phyloP scores from a whole-genome alignment of 257 asterid genomes.

The Gentiana dahurica region DNA sequence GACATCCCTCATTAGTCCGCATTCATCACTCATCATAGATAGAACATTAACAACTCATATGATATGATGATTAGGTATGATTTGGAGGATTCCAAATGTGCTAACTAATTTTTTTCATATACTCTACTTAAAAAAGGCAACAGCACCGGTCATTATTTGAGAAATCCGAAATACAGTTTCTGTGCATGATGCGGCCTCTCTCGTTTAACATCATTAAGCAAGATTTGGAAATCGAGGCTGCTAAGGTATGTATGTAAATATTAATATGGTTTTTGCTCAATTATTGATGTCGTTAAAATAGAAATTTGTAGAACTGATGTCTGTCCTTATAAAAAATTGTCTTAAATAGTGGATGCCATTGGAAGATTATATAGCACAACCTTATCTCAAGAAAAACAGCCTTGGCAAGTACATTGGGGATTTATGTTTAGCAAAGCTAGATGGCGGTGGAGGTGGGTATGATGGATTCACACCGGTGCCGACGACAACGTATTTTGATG shows the following conservation, averaged over 20 bases:
- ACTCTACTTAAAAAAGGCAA: slow-evolving; percentile 30
- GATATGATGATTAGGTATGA: not conserved
- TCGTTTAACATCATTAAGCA: slow-evolving; percentile 54
- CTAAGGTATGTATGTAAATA: slow-evolving; percentile 30
- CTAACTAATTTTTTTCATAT: not conserved
- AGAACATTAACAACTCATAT: no score
- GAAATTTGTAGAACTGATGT: no score
- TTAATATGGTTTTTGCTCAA: not conserved
- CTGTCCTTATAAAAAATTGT: no score
- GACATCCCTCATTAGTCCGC: no score
- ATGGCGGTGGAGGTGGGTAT: slow-evolving; percentile 29
- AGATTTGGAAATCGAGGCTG: slow-evolving; percentile 69
- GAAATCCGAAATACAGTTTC: slow-evolving; percentile 50
- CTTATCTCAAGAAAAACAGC: slow-evolving; percentile 25
- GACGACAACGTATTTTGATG: slow-evolving; percentile 21
- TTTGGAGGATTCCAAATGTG: not conserved
- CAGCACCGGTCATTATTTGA: slow-evolving; percentile 40
- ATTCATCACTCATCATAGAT: no score
- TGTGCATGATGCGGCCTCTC: slow-evolving; percentile 57
- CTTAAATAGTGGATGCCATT: slow-evolving; percentile 66
- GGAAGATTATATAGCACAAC: slow-evolving; percentile 47
- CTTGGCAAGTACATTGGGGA: slow-evolving; percentile 42
- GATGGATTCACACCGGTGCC: slow-evolving; percentile 46
- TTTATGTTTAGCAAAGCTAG: slow-evolving; percentile 42
- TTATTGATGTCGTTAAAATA: not conserved